Percentiles rank a stretch among this genome's conserved stretches.
Conservation (phyloP, 23 red algal species). For the Pyropia haitanensis region DNA sequence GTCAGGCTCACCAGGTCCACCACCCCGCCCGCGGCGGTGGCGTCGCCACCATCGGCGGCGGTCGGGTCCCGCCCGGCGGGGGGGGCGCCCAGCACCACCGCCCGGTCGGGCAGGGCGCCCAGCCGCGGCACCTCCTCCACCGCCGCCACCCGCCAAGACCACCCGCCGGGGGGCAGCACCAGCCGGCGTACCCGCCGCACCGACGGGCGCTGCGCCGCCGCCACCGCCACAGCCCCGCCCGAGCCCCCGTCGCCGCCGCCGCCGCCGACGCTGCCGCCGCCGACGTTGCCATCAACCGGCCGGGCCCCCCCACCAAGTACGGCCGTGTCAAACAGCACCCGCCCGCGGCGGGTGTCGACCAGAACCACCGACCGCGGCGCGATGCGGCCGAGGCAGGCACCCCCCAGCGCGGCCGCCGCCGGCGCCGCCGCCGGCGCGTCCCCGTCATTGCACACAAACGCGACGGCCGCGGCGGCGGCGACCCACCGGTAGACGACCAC, state of each 20-base stretch:
- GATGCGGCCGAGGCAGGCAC: conserved; percentile 1
- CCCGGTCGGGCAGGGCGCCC: too few species aligned
- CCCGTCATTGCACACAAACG: conserved; percentile 65
- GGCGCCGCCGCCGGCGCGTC: neutral
- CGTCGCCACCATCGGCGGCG: conserved; percentile 12
- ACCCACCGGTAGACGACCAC: conserved; percentile 35
- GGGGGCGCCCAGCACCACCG: too few species aligned
- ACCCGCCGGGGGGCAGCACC: too few species aligned
- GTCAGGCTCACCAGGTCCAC: conserved; percentile 48
- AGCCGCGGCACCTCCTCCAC: too few species aligned
- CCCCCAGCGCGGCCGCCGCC: neutral
- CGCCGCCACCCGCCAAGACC: too few species aligned
- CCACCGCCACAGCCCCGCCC: neutral
- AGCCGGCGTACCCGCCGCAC: too few species aligned
- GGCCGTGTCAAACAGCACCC: conserved; percentile 42
- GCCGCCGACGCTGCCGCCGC: neutral
- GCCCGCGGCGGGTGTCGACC: neutral
- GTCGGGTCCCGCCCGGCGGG: neutral
- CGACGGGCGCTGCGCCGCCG: neutral
- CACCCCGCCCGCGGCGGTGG: conserved; percentile 1
- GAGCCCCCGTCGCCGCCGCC: neutral
- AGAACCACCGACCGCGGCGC: conserved; percentile 13
- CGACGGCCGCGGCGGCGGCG: neutral
- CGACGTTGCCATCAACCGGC: neutral
- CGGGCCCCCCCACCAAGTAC: neutral